Percentiles rank a stretch among this genome's conserved stretches.
These are phyloP conservation scores for Purpureocillium lavendulum DNA, from an alignment of 2,329 filamentous ascomycete genomes.

Conservation along the genomic window DNA sequence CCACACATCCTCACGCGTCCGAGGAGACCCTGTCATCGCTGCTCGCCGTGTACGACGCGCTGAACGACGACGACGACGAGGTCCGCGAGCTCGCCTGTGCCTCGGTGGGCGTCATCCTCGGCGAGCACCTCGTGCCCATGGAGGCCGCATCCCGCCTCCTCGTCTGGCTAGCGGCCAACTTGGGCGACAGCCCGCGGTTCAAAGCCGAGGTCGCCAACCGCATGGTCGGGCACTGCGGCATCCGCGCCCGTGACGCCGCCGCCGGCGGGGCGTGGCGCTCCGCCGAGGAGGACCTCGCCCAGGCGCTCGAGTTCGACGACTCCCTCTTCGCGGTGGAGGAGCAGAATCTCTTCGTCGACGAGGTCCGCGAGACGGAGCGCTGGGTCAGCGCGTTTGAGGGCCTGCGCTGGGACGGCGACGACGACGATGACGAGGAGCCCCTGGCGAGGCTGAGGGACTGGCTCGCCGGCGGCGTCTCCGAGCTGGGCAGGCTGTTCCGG, in stretches of 20 bases:
- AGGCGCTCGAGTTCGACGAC: conserved; percentile 47
- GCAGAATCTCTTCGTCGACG: conserved; percentile 89
- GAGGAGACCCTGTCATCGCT: conserved; percentile 45
- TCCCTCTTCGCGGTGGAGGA: conserved; percentile 82
- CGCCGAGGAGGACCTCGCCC: conserved; percentile 29
- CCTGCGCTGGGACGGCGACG: conserved; percentile 13
- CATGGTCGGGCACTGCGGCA: conserved; percentile 22
- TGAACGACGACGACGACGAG: conserved; percentile 90
- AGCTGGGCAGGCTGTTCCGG: conserved; percentile 24
- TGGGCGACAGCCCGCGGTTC: conserved; percentile 28
- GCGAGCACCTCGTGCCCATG: conserved; percentile 33
- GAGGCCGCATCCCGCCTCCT: conserved; percentile 39
- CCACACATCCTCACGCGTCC: conserved; percentile 11
- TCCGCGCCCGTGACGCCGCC: conserved; percentile 4
- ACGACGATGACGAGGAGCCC: conserved; percentile 12
- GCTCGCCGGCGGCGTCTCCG: conserved; percentile 39
- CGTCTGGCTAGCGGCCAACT: conserved; percentile 28
- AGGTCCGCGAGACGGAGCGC: conserved; percentile 61
- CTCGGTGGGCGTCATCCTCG: conserved; percentile 39
- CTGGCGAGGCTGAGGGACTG: conserved; percentile 31
- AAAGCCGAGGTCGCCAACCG: conserved; percentile 29
- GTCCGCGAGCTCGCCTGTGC: conserved; percentile 58
- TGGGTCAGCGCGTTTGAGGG: conserved; percentile 51
- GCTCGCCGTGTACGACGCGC: conserved; percentile 62
- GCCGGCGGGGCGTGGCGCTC: conserved; percentile 15